Base-by-base conservation (phyloP, 225 moss, liverwort and hornwort genomes). In the Anthoceros angustus region DNA sequence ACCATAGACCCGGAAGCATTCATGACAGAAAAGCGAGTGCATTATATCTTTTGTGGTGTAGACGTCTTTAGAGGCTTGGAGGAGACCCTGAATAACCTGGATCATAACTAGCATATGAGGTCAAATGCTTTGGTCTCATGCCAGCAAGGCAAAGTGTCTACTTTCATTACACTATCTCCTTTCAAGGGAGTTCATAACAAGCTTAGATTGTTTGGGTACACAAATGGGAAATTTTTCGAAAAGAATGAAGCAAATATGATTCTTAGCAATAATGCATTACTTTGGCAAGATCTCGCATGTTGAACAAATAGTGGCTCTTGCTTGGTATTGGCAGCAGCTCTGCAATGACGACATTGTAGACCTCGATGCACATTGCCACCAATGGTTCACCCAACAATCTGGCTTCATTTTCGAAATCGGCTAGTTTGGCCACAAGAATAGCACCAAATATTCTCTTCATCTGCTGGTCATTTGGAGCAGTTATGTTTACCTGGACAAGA, bases 271-370 rank as follows among this genome's bases (percentile, higher is more conserved):
- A 32, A 32, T 4, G 32, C 32, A 32, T 55, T 10, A 87, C 87
- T 77, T 88, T 88, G 7, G 85, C 83, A 68, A 88, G 80, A 62
- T 88, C 87, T 41, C 87, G 80, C 87, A 88, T 88, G 68, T 88
- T 88, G 65, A 88, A 88, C 62, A 83, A 74, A 62, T 88, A 88
- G 65, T 88, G 87, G 43, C 87, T 85, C 64, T 88, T 88, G 75
- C 85, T 88, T 73, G 87, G 87, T 14, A 85, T 88, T 18, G 87
- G 87, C 43, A 88, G 68, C 9, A 88, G 74, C 46, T 85, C 85
- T 3, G 73, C 74, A 12, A 78, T 79, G 24, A 83, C 75, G 42
- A 83, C 82, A 39, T 73, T 72, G 72, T 85, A 88, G 9, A 88
- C 79, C 46, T 62, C 80, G 25, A 85, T 76, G 68, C 87, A 85